Percentiles rank a stretch among this genome's conserved stretches.
Evolutionary conservation across 208 protist species (phyloP).

Genomic region (Trypanosoma caninum): DNA sequence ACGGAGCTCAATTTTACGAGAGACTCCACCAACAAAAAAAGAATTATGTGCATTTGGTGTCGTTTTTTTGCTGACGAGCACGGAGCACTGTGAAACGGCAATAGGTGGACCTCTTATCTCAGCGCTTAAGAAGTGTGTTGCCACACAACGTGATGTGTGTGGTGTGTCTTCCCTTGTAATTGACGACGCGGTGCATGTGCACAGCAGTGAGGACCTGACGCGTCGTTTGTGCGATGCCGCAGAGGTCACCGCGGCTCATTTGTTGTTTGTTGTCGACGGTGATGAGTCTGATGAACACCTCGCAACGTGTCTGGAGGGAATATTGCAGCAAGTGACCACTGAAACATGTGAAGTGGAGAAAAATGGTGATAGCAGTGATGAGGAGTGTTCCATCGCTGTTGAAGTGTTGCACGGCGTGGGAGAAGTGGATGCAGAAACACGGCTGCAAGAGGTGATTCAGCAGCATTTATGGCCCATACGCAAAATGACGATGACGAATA

Average conservation of each 20-base stretch:
- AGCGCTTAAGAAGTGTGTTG: constrained; percentile 6
- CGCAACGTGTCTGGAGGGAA: not conserved
- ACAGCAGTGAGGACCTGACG: constrained; percentile 3
- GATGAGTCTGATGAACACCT: constrained; percentile 11
- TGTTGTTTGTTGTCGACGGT: constrained; percentile 20
- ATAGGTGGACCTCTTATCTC: not conserved
- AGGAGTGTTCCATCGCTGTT: constrained; percentile 15
- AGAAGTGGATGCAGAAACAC: constrained; percentile 20
- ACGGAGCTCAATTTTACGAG: constrained; percentile 1
- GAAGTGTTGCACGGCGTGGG: constrained; percentile 34
- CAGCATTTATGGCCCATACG: constrained; percentile 57
- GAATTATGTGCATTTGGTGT: constrained; percentile 16
- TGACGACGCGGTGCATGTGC: not conserved
- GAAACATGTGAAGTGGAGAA: not conserved
- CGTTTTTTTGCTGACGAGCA: constrained; percentile 19
- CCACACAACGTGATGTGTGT: not conserved
- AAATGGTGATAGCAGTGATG: constrained; percentile 4
- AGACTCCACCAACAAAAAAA: not conserved
- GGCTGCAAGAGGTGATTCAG: constrained; percentile 46
- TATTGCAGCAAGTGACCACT: not conserved
- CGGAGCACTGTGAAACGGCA: not conserved
- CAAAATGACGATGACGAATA: constrained; percentile 1
- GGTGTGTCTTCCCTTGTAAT: not conserved
- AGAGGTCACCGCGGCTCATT: not conserved
- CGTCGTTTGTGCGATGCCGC: constrained; percentile 6